Conservation (phyloP, 352 stramenopile species). For the Peronospora belbahrii region DNA sequence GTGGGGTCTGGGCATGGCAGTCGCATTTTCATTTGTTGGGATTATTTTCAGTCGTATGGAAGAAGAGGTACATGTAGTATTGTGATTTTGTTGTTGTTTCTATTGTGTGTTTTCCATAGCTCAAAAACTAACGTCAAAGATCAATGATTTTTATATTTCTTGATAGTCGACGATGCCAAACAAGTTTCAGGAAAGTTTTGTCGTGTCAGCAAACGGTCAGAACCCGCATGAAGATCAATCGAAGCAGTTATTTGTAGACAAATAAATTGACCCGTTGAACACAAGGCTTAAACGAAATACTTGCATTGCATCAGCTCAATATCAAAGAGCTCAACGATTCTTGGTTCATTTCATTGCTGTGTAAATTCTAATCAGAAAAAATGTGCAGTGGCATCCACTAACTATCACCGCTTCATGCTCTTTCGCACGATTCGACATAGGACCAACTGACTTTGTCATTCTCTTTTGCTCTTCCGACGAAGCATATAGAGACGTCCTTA, state of each 20-base stretch:
- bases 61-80: conserved; percentile 26
- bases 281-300: conserved; percentile 3
- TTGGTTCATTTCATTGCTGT: conserved; percentile 5
- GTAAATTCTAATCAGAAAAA: conserved; percentile 24
- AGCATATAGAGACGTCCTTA: conserved; percentile 12
- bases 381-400: conserved; percentile 6
- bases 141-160: conserved; percentile 1
- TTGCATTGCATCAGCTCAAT: background rate
- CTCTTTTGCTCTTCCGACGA: conserved; percentile 24
- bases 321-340: conserved; percentile 7
- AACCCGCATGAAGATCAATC: conserved; percentile 5
- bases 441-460: background rate
- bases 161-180: conserved; percentile 14
- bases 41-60: conserved; percentile 64
- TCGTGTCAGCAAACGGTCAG: conserved; percentile 3
- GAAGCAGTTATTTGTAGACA: too few relatives aligned
- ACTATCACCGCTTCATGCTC: conserved; percentile 3
- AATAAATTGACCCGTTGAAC: too few relatives aligned
- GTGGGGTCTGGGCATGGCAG: conserved; percentile 69
- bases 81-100: background rate
- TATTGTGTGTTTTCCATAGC: too few relatives aligned
- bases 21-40: conserved; percentile 64
- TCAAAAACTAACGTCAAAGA: background rate
- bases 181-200: conserved; percentile 20
- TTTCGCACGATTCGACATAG: conserved; percentile 6